Base-by-base conservation (phyloP, 129 eudicot species). In the Arctium lappa region DNA sequence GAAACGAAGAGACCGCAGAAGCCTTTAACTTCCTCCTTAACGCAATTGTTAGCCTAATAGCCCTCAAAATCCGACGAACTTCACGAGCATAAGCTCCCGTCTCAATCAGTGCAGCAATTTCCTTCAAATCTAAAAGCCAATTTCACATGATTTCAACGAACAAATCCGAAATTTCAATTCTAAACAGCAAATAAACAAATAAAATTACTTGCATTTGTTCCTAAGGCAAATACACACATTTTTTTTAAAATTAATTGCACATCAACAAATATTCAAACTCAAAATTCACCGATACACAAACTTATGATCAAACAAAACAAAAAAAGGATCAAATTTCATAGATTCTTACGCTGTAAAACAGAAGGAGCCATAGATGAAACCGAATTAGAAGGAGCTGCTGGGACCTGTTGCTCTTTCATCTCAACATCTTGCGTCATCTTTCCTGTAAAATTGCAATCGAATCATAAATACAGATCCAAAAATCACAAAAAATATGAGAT, bases 371-470 rank as follows among this genome's bases (percentile, higher is more conserved):
- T 66, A 1, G 91, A 79, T 11, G 94, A 34, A 44, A 81, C 75
- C 10, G 95, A 90, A 82, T 89, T 88, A 46, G 97, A 88, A 37
- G 88, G 91, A 32, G 87, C 89, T 65, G 90, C 88, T 71, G 86
- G 91, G 0, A 22, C 81, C 78, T 78, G 74, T 27, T 83, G 82
- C 39, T 95, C 97, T 76, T 88, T 93, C 97, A 95, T 93, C 83
- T 90, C 99, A 75, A 91, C 97, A 85, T 95, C 99, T 82, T 89
- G 93, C 63, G 99, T 91, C 99, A 95, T 94, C 50, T 65, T 85
- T 71, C 40, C 74, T 78, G 82, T 37, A 75, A 39, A 37, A 71
- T 5, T 80, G 44, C 77, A 62, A 82, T 77, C 53, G 73, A 72
- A 31, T 72, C 27, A 79, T 22, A 56, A 69, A 33, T 6, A 82